These are phyloP conservation scores for Paecilomyces variotii DNA, from an alignment of 2,329 filamentous ascomycete genomes.

Conservation along the genomic window DNA sequence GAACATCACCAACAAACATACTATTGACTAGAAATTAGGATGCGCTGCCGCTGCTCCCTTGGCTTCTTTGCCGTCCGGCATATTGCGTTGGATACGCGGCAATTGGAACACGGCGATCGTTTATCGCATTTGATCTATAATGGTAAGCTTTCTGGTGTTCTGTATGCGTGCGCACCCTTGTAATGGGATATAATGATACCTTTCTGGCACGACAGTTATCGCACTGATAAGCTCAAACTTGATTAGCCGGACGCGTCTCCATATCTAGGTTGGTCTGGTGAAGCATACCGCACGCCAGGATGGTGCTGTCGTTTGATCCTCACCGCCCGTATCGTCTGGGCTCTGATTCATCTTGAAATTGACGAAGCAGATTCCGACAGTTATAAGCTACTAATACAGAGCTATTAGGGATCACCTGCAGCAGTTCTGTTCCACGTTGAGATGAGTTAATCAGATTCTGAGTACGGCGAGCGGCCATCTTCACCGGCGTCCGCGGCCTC, in stretches of 20 bases:
- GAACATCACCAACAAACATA: conserved; percentile 13
- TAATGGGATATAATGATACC: conserved; percentile 1
- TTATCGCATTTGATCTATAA: conserved; percentile 35
- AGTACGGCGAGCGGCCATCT: neutral
- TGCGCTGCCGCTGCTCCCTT: conserved; percentile 29
- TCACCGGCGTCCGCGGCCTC: neutral
- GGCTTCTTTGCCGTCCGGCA: conserved; percentile 32
- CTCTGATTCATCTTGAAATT: neutral
- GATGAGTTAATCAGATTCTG: neutral
- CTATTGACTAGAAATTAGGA: conserved; percentile 37
- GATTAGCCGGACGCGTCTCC: neutral
- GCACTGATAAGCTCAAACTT: conserved; percentile 4
- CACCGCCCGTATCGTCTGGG: neutral
- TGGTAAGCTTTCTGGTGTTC: neutral
- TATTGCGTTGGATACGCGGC: conserved; percentile 26
- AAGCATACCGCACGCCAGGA: conserved; percentile 5
- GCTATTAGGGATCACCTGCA: neutral
- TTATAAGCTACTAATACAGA: neutral
- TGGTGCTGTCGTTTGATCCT: neutral
- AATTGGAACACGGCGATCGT: conserved; percentile 34
- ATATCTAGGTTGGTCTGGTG: neutral
- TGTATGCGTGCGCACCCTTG: neutral
- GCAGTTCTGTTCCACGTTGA: neutral
- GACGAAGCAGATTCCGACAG: neutral
- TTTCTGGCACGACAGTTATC: conserved; percentile 11